A percentile compares a stretch with the other conserved stretches of the same genome.
These are phyloP conservation scores for Polyrhizophydium stewartii DNA, from an alignment of 371 early-diverging fungal species.

Conservation along the genomic window DNA sequence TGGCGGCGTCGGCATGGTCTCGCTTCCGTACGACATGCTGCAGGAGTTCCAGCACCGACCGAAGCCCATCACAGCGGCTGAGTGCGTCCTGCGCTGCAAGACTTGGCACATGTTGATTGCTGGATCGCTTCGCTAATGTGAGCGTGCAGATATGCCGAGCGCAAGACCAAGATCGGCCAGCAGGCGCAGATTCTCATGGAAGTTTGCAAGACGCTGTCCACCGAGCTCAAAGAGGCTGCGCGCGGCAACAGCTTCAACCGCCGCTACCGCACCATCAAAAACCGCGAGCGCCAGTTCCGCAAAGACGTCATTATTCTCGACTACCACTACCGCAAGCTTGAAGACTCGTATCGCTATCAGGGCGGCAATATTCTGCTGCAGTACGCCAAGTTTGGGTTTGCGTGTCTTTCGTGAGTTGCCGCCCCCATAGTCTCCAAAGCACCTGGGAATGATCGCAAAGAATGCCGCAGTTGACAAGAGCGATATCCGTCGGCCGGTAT, in stretches of 20 bases:
- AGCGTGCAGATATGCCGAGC: slow-evolving; percentile 29
- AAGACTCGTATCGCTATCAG: slow-evolving; percentile 42
- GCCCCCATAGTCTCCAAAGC: too few species aligned
- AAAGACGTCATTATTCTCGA: slow-evolving; percentile 53
- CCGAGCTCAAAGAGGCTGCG: slow-evolving; percentile 34
- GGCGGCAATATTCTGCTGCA: slow-evolving; percentile 45
- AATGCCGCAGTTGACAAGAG: too few species aligned
- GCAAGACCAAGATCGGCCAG: slow-evolving; percentile 47
- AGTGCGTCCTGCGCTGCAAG: slow-evolving; percentile 20
- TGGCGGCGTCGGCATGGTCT: slow-evolving; percentile 50
- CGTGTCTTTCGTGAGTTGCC: background rate
- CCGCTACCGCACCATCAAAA: slow-evolving; percentile 23
- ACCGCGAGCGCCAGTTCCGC: slow-evolving; percentile 39
- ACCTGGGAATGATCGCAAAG: too few species aligned
- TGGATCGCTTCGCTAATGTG: background rate
- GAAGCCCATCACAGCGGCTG: slow-evolving; percentile 41
- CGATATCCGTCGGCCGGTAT: too few species aligned
- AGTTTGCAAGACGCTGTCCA: slow-evolving; percentile 32
- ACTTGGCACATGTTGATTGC: background rate
- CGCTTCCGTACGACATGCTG: slow-evolving; percentile 47
- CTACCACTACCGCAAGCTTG: slow-evolving; percentile 42
- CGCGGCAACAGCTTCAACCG: slow-evolving; percentile 15
- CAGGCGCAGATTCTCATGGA: slow-evolving; percentile 41
- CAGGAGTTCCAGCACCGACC: slow-evolving; percentile 45
- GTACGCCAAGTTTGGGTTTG: slow-evolving; percentile 28